Percentiles rank a stretch among this genome's conserved stretches.
These are phyloP conservation scores for Bacterosira constricta DNA, from an alignment of 108 stramenopile genomes.

Conservation along the genomic window DNA sequence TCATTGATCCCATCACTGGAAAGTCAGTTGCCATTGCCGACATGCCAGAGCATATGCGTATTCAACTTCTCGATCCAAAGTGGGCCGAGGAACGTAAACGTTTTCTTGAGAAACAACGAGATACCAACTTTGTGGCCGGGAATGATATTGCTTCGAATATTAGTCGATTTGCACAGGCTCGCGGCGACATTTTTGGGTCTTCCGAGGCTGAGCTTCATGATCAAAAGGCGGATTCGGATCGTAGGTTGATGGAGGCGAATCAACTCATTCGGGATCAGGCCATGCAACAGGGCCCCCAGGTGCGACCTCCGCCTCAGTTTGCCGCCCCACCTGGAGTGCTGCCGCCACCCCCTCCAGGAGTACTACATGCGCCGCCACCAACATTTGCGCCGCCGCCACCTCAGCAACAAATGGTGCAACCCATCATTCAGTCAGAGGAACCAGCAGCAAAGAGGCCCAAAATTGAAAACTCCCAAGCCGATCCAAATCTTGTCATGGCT, in stretches of 20 bases:
- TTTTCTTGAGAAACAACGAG: slow-evolving; percentile 93
- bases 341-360: slow-evolving; percentile 19
- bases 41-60: slow-evolving; percentile 97
- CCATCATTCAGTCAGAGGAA: slow-evolving; percentile 11
- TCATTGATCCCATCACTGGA: slow-evolving; percentile 95
- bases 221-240: slow-evolving; percentile 53
- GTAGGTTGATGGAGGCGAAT: slow-evolving; percentile 64
- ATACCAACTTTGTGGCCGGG: slow-evolving; percentile 90
- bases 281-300: slow-evolving; percentile 28
- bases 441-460: slow-evolving; percentile 53
- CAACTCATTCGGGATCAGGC: slow-evolving; percentile 62
- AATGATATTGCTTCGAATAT: slow-evolving; percentile 92
- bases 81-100: slow-evolving; percentile 89
- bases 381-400: slow-evolving; percentile 9
- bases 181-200: slow-evolving; percentile 55
- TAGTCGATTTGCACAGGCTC: slow-evolving; percentile 55
- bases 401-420: slow-evolving; percentile 11
- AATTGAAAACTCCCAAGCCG: slow-evolving; percentile 48
- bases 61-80: slow-evolving; percentile 97
- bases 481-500: slow-evolving; percentile 37
- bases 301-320: background rate
- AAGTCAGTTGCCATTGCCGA: slow-evolving; percentile 85
- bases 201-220: slow-evolving; percentile 47
- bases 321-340: background rate
- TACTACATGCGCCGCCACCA: background rate